A percentile compares a stretch with the other conserved stretches of the same genome.
phyloP scores from a whole-genome alignment of 345 rosid species.

The Jatropha curcas region DNA sequence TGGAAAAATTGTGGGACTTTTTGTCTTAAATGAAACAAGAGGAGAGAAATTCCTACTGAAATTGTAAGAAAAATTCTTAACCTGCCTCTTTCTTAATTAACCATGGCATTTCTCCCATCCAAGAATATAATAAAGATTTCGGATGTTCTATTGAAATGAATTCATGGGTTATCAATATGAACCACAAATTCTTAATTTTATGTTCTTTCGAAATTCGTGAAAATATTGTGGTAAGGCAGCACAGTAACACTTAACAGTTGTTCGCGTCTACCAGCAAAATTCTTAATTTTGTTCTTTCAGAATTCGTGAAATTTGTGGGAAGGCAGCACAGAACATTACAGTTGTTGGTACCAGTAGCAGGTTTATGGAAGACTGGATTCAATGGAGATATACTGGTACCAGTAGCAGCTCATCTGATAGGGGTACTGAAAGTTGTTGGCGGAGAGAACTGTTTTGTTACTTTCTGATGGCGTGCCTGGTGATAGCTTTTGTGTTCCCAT shows the following conservation, averaged over 20 bases:
- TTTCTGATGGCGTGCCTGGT: conserved; percentile 70
- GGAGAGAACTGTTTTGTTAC: conserved; percentile 68
- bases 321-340: conserved; percentile 48
- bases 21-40: not conserved
- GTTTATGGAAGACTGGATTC: conserved; percentile 54
- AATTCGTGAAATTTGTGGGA: conserved; percentile 70
- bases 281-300: conserved; percentile 34
- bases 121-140: not conserved
- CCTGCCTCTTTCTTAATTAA: not conserved
- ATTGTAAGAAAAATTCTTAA: not conserved
- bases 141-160: too few species aligned
- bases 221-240: too few species aligned
- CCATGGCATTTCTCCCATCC: not conserved
- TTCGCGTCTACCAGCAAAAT: too few species aligned
- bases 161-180: too few species aligned
- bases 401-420: conserved; percentile 25
- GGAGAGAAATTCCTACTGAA: not conserved
- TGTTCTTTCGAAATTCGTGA: too few species aligned
- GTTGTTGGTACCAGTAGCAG: conserved; percentile 46
- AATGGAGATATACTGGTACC: conserved; percentile 26
- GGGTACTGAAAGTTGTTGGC: conserved; percentile 51
- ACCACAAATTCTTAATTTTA: too few species aligned
- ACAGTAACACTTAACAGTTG: too few species aligned
- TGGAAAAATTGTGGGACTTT: not conserved
- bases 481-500: conserved; percentile 69